Base-by-base conservation (phyloP, 2,329 filamentous ascomycete species). In the Epichloe brachyelytri region DNA sequence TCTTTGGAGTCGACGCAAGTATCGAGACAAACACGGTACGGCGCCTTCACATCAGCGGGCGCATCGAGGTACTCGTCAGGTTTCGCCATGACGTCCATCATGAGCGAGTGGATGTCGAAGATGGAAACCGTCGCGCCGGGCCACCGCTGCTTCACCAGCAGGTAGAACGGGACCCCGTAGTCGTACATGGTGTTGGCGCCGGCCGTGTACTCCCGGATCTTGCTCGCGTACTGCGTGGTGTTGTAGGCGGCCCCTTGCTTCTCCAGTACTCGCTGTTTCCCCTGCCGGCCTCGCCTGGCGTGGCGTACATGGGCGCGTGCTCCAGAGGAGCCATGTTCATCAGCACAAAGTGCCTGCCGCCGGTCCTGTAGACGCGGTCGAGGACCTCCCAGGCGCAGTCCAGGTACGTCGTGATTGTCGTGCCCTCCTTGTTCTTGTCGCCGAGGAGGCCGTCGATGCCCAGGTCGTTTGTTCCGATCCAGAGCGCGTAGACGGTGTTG, bases 381-480 rank as follows among this genome's bases (percentile, higher is more conserved):
- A 88, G 75, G 2, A 76, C 72, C 6, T 71, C 62, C 69, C 82
- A 88, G 2, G 88, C 71, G 61, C 86, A 90, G 55, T 83, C 76
- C 3, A 81, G 73, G 60, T 83, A 88, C 60, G 82, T 75, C 1
- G 73, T 69, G 5, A 89, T 73, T 2, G 77, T 82, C 22, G 79
- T 80, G 12, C 75, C 77, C 0, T 68, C 58, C 4, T 74, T 65
- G 61, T 88, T 82, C 22, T 71, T 73, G 60, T 88, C 83, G 4
- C 75, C 79, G 34, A 90, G 63, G 60, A 89, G 84, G 8, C 76
- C 83, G 48, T 73, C 66, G 51, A 71, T 73, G 20, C 86, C 85
- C 10, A 91, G 70, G 60, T 93, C 86, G 61, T 91, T 91, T 22
- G 85, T 89, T 3, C 86, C 86, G 58, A 90, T 88, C 84, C 84